Evolutionary conservation across 202 grass and related monocot species (phyloP), one percentile per base, ranked within the genome.

Genomic region (Musa balbisiana): DNA sequence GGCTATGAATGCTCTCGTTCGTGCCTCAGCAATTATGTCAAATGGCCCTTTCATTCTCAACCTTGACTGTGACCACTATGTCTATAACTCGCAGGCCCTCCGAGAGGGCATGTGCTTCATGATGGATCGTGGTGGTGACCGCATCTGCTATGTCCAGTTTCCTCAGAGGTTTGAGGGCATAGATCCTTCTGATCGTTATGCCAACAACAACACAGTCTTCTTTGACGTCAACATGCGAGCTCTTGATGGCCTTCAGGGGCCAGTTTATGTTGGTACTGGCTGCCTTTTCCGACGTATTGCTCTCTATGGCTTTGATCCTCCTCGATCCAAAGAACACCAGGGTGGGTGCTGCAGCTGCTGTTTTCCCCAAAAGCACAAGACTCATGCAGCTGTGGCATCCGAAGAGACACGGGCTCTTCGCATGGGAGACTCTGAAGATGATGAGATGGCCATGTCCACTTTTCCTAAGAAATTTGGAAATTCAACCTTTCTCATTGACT

Each of bases 11-110:
- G 90, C 93, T 9, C 88, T 97, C 14, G 94, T 97, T 59, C 90
- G 94, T 64, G 80, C 90, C 69, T 93, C 90, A 12, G 94, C 94
- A 54, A 86, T 98, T 67, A 98, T 98, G 94, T 98, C 94, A 60
- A 98, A 98, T 72, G 94, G 91, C 22, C 91, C 94, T 52, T 98
- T 98, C 83, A 98, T 98, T 53, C 94, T 98, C 72, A 98, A 98
- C 79, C 89, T 98, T 4, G 94, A 98, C 27, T 98, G 94, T 15
- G 94, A 98, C 62, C 94, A 98, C 75, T 98, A 98, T 24, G 88
- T 98, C 3, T 91, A 93, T 79, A 98, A 98, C 55, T 98, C 94
- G 0, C 85, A 93, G 88, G 94, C 94, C 65, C 88, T 98, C 75
- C 88, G 90, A 10, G 93, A 97, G 72, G 93, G 93, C 51, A 91